Conservation (phyloP, 805 yeast genomes). For the Candida jianshihensis region DNA sequence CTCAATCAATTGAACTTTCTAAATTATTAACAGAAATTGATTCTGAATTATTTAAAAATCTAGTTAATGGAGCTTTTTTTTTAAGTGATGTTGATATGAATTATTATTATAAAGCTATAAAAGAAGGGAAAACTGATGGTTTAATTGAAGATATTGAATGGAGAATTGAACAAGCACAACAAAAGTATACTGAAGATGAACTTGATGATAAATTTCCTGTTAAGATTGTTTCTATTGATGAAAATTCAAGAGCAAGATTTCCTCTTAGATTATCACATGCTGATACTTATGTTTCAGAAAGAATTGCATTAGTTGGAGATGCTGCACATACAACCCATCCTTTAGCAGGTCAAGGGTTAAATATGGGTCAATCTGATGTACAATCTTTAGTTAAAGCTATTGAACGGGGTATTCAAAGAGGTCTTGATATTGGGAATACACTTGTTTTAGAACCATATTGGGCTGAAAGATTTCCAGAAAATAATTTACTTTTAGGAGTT, state of each 20-base stretch:
- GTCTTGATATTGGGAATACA: conserved; percentile 80
- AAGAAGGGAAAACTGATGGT: conserved; percentile 30
- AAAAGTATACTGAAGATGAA: conserved; percentile 31
- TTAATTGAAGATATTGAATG: conserved; percentile 65
- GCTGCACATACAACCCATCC: conserved; percentile 99
- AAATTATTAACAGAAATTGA: conserved; percentile 50
- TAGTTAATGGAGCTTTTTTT: conserved; percentile 85
- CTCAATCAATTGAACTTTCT: conserved; percentile 72
- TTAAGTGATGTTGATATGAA: conserved; percentile 70
- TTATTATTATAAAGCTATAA: conserved; percentile 48
- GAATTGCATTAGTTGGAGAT: conserved; percentile 93
- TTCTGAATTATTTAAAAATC: conserved; percentile 53
- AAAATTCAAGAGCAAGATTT: conserved; percentile 73
- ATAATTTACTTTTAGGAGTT: conserved; percentile 76
- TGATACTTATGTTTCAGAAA: conserved; percentile 74
- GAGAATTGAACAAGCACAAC: conserved; percentile 45
- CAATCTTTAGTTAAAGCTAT: conserved; percentile 60
- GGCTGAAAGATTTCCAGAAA: conserved; percentile 71
- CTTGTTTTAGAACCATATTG: conserved; percentile 83
- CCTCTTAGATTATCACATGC: conserved; percentile 88
- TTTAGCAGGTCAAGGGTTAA: conserved; percentile 94
- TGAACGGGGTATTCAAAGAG: conserved; percentile 65
- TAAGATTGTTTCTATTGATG: conserved; percentile 49
- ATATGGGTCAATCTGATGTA: conserved; percentile 96
- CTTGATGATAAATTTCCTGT: conserved; percentile 63